Base-by-base conservation (phyloP, 1,284 basidiomycete species). In the Anthracocystis walkeri region DNA sequence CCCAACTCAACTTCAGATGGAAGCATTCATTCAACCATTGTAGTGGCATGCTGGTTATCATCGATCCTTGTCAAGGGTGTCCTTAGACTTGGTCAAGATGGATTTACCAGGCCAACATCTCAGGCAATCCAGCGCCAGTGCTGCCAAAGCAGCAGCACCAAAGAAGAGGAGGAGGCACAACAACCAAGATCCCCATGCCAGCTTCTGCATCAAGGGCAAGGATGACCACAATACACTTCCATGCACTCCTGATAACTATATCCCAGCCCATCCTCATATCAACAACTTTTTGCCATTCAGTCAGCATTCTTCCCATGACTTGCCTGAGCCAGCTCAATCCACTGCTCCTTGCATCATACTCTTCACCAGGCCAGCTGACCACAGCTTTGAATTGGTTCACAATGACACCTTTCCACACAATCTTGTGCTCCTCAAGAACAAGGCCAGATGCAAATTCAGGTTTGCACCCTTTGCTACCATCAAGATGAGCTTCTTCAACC, bases 401-500 rank as follows among this genome's bases (percentile, higher is more conserved):
- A 63, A 69, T 51, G 72, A 69, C 18, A 46, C 50, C 7, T 72
- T 75, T 21, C 72, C 72, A 7, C 56, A 48, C 29, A 40, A 64
- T 21, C 29, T 75, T 12, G 10, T 44, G 21, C 14, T 48, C 1
- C 66, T 75, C 46, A 57, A 66, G 29, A 54, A 12, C 29, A 62
- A 69, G 38, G 72, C 60, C 7, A 54, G 66, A 23, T 41, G 41
- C 31, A 80, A 77, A 52, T 80, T 73, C 55, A 58, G 48, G 14
- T 31, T 78, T 7, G 57, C 56, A 1, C 44, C 67, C n/a, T 33
- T 56, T 10, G 51, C 63, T 0, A 44, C 61, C 14, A 56, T 78
- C 45, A 40, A 66, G 49, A 67, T 80, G 53, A 74, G 73, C 53
- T 80, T 75, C 51, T 51, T 71, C 45, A 77, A 77, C 4, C 58